A percentile compares a stretch with the other conserved stretches of the same genome.
Conservation (phyloP, 2,329 filamentous ascomycete genomes). For the Magnaporthiopsis poae region DNA sequence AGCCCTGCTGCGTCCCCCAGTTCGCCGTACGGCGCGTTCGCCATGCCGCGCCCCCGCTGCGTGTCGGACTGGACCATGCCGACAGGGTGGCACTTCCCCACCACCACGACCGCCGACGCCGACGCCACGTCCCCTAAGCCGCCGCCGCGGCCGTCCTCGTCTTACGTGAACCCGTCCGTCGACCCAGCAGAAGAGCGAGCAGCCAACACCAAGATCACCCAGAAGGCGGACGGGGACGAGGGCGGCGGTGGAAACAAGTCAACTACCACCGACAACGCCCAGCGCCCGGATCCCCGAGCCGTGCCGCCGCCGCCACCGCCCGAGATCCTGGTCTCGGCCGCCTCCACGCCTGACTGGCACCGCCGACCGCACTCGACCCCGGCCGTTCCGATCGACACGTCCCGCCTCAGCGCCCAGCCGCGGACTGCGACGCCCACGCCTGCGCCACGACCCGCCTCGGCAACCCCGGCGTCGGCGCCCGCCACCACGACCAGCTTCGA, state of each 20-base stretch:
- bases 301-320: no score
- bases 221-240: background rate
- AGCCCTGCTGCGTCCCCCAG: background rate
- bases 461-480: constrained; percentile 1
- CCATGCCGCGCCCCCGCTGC: background rate
- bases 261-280: no score
- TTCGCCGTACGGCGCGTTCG: background rate
- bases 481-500: background rate
- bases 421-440: background rate
- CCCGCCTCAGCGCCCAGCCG: background rate
- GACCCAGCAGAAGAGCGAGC: background rate
- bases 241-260: background rate
- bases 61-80: constrained; percentile 1
- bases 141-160: background rate
- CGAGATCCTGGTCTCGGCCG: background rate
- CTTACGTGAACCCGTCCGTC: background rate
- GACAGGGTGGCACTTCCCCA: background rate
- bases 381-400: background rate
- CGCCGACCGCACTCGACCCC: background rate
- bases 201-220: background rate
- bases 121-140: background rate
- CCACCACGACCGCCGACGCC: background rate
- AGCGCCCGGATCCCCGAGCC: background rate
- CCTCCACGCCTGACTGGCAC: background rate
- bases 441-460: background rate